Evolutionary conservation across 768 basidiomycete genomes (phyloP), one percentile per base, ranked within the genome.

Genomic region (Podaxis carcinomalis): DNA sequence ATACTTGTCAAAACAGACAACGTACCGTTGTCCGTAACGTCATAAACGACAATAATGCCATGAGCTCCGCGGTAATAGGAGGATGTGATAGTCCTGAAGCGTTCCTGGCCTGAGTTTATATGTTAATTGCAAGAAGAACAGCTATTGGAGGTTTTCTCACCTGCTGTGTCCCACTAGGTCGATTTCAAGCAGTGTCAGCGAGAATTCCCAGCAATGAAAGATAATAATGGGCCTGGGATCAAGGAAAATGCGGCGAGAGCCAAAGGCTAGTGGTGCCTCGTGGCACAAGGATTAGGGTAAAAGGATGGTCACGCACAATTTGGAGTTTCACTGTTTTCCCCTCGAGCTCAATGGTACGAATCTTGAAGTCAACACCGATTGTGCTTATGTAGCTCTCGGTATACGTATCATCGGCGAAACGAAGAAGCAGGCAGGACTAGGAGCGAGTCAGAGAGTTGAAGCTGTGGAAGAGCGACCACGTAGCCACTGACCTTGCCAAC

Each of bases 11-110:
- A 14, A 16, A 52, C 19, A 3, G 13, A 14, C 51, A 11, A 25
- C 78, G 50, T 63, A 90, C 90, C 93, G 69, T 92, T 93, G 78
- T 98, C 95, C 46, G 95, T 96, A 57, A 98, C 95, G 73, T 94
- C 92, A 79, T 98, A 98, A n/a, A 98, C 95, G 53, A 98, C 90
- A 69, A 98, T 91, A 72, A 98, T 98, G 64, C 97, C 97, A 72
- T 96, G 94, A 51, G 97, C 97, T 44, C 97, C 97, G 62, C 97
- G 87, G 80, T 99, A 99, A 82, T 99, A 99, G n/a, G 95, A 93
- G 2, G 95, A 94, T 5, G 97, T 98, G 74, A 99, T 99, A 13
- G 97, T 98, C 63, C 97, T 86, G 89, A 98, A 98, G 32, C 95
- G 87, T 75, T 99, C 97, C 75, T 99, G 97, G 40, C 97, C 92